phyloP scores from a whole-genome alignment of 257 asterid genomes.

The Lavandula angustifolia region DNA sequence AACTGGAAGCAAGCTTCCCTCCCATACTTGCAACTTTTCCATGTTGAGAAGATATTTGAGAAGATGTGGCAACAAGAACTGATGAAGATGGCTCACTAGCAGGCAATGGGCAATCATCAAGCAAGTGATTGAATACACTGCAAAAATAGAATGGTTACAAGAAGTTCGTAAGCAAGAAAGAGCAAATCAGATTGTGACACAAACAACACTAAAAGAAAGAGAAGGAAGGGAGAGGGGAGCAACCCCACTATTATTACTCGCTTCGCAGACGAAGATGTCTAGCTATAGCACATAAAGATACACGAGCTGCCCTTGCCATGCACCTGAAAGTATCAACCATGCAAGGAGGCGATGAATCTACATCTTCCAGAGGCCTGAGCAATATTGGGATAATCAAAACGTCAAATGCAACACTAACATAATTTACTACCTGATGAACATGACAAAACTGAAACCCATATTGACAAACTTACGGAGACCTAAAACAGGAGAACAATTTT shows the following conservation, averaged over 20 bases:
- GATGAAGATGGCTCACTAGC: constrained; percentile 84
- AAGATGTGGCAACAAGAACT: constrained; percentile 68
- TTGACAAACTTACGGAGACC: constrained; percentile 20
- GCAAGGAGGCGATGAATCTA: constrained; percentile 93
- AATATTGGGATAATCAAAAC: constrained; percentile 17
- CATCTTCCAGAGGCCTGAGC: constrained; percentile 76
- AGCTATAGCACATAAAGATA: constrained; percentile 78
- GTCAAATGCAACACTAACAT: constrained; percentile 25
- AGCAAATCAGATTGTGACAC: constrained; percentile 16
- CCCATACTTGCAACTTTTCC: constrained; percentile 59
- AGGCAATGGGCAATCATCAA: constrained; percentile 93
- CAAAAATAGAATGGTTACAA: constrained; percentile 38
- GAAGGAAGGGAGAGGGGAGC: neutral
- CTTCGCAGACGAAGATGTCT: constrained; percentile 91
- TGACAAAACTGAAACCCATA: constrained; percentile 16
- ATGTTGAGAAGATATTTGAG: constrained; percentile 52
- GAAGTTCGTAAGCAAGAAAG: constrained; percentile 23
- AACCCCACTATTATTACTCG: constrained; percentile 58
- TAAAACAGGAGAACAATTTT: neutral
- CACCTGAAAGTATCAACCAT: constrained; percentile 89
- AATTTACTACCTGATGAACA: constrained; percentile 25
- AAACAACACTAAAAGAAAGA: constrained; percentile 3
- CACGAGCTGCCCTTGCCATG: constrained; percentile 95
- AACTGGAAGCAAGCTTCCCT: constrained; percentile 56
- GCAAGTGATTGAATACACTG: constrained; percentile 86